These are phyloP conservation scores for Kluyveromyces sp. DNA, from an alignment of 1,139 yeast genomes.

Conservation along the genomic window DNA sequence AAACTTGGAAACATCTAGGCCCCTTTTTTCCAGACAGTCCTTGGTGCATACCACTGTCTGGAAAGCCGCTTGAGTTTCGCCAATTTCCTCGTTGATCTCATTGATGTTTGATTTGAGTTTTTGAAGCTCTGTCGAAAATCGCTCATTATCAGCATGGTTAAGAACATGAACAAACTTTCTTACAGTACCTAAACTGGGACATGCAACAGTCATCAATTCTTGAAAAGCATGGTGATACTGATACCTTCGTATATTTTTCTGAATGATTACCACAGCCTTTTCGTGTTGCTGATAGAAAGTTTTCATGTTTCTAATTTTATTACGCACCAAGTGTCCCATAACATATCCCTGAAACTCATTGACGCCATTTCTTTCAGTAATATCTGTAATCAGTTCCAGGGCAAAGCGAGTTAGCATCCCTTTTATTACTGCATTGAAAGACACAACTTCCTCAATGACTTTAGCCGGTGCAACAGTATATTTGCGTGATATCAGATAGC, in stretches of 20 bases:
- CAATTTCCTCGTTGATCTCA: constrained; percentile 40
- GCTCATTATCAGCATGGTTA: constrained; percentile 51
- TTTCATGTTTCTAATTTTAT: constrained; percentile 34
- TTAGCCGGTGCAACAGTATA: constrained; percentile 1
- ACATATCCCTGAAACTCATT: constrained; percentile 36
- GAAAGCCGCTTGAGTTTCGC: constrained; percentile 17
- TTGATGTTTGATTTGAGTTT: constrained; percentile 76
- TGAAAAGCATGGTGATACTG: constrained; percentile 69
- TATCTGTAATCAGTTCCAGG: constrained; percentile 44
- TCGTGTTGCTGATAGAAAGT: constrained; percentile 50
- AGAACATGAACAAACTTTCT: constrained; percentile 70
- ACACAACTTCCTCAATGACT: background rate
- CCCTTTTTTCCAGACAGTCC: constrained; percentile 11
- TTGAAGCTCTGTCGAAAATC: constrained; percentile 44
- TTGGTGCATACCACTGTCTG: background rate
- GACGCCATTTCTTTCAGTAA: constrained; percentile 38
- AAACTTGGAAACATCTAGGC: constrained; percentile 5
- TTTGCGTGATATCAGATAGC: constrained; percentile 36
- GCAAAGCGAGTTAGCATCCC: constrained; percentile 46
- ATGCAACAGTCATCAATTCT: constrained; percentile 56
- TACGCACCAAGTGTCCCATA: constrained; percentile 32
- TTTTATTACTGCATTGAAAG: constrained; percentile 34
- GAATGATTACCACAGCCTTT: constrained; percentile 59
- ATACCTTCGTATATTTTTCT: constrained; percentile 63
- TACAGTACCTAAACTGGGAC: constrained; percentile 75